Base-by-base conservation (phyloP, 495 filamentous ascomycete species). In the Penicillium macrosclerotiorum region DNA sequence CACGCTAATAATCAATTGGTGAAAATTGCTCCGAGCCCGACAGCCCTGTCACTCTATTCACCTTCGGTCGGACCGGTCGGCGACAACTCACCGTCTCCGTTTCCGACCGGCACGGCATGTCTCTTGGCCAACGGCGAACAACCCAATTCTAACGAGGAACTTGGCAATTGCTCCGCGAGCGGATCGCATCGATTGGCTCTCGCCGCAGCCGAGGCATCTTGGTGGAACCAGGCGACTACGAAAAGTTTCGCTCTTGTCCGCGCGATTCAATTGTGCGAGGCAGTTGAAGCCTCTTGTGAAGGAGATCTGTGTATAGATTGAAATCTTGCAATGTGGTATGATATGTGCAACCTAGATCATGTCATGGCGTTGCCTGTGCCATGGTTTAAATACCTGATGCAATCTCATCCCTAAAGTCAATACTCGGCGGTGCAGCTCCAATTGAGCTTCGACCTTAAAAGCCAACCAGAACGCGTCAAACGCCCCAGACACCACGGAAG, bases 1-100 rank as follows among this genome's bases (percentile, higher is more conserved):
- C n/a, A n/a, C n/a, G n/a, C n/a, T n/a, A n/a, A n/a, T n/a, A 38
- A 38, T 22, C 18, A 5, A 20, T 38, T 3, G n/a, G 20, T 25
- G n/a, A 14, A 12, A 19, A 38, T 38, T 2, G 22, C 18, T 8
- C 11, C 36, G 11, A 38, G 5, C 5, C 25, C 25, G 11, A 11
- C 11, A 27, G 5, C 25, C 11, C 25, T 27, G 11, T 5, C 5
- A 27, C 25, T 27, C 25, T 22, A 3, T 30, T 14, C 8, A 2
- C 12, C 40, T 43, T 43, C 26, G 18, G 40, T 43, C 40, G 29
- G 40, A 17, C 40, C 40, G 40, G 33, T 43, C 40, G 40, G 40
- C 29, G 40, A 23, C 25, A 24, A 41, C 23, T 29, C 27, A 29
- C 29, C 26, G 40, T 43, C 18, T 43, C 40, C 40, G 40, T 29